Evolutionary conservation across 2,329 filamentous ascomycete species (phyloP).

Genomic region (Apiospora hydei): DNA sequence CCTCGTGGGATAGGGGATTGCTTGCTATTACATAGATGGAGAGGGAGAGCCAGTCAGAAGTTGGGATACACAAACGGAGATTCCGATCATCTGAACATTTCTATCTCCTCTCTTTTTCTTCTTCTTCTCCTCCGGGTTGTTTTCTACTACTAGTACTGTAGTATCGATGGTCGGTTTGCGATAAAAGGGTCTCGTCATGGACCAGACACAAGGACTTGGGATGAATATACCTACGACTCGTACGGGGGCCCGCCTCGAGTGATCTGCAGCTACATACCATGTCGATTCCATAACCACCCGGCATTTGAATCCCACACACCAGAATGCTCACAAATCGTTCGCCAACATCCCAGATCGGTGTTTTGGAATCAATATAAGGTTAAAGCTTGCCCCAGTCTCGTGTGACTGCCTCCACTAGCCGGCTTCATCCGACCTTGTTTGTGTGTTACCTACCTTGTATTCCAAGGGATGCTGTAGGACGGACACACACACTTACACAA

Average conservation of each 20-base stretch:
- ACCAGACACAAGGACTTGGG: neutral
- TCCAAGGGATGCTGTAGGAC: neutral
- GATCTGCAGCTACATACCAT: conserved; percentile 2
- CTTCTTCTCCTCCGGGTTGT: neutral
- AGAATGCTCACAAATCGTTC: conserved; percentile 8
- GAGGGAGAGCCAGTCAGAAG: neutral
- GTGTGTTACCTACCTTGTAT: neutral
- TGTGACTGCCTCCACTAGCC: conserved; percentile 16
- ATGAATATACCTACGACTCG: neutral
- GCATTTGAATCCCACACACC: neutral
- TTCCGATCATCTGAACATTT: conserved; percentile 11
- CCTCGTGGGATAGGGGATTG: neutral
- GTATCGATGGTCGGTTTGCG: neutral
- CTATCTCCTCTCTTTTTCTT: neutral
- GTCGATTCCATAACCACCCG: neutral
- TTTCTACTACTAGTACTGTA: neutral
- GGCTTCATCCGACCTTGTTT: conserved; percentile 7
- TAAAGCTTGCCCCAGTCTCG: conserved; percentile 19
- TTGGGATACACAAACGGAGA: neutral
- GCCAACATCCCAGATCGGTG: conserved; percentile 3
- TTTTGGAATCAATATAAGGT: conserved; percentile 17
- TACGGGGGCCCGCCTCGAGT: neutral
- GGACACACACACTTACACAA: neutral
- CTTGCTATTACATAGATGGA: neutral
- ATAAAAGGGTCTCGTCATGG: neutral